These are phyloP conservation scores for Blastosporella zonata DNA, from an alignment of 1,284 basidiomycete genomes.

Conservation along the genomic window DNA sequence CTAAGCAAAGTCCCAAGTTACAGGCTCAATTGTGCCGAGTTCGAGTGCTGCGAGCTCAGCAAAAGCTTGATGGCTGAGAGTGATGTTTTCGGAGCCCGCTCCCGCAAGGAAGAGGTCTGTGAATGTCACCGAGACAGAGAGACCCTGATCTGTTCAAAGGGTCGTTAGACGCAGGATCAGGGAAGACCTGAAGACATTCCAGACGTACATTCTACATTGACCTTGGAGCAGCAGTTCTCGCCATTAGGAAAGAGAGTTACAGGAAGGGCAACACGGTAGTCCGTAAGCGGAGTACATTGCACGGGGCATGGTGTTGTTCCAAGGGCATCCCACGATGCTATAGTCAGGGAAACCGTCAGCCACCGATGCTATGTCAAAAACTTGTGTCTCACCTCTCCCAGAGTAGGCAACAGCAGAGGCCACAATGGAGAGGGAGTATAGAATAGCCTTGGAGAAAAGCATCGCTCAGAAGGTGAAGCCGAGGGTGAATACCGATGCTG, in stretches of 20 bases:
- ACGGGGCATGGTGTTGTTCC: slow-evolving; percentile 14
- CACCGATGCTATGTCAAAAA: background rate
- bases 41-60: slow-evolving; percentile 5
- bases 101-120: slow-evolving; percentile 13
- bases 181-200: background rate
- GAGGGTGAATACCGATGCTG: background rate
- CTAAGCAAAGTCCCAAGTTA: slow-evolving; percentile 3
- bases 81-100: slow-evolving; percentile 7
- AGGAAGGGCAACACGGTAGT: slow-evolving; percentile 14
- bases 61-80: slow-evolving; percentile 12
- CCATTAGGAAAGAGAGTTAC: slow-evolving; percentile 12
- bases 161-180: background rate
- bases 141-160: background rate
- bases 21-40: slow-evolving; percentile 8
- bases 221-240: slow-evolving; percentile 10
- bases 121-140: background rate
- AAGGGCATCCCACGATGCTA: slow-evolving; percentile 18
- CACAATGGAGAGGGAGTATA: background rate
- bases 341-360: background rate
- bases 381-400: background rate
- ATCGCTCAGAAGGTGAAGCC: background rate
- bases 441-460: background rate
- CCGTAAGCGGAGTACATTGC: slow-evolving; percentile 8
- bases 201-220: slow-evolving; percentile 8
- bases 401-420: background rate